Percentiles rank a stretch among this genome's conserved stretches.
Evolutionary conservation across 306 rosid species (phyloP).

Genomic region (Lotus japonicus): DNA sequence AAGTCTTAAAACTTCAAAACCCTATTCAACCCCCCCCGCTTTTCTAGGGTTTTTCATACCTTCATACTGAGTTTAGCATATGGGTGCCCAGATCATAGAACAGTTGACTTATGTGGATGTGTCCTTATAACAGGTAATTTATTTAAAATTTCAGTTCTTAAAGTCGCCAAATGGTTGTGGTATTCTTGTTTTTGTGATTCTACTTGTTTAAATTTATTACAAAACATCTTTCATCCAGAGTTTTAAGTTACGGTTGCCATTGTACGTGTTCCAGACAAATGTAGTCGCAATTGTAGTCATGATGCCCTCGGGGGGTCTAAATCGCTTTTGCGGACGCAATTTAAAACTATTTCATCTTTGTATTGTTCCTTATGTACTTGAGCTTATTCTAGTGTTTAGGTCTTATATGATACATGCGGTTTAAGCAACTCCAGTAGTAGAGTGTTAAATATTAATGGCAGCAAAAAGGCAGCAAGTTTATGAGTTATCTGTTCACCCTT

Average conservation of each 20-base stretch:
- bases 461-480: neutral
- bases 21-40: too few species aligned
- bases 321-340: too few species aligned
- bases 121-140: constrained; percentile 71
- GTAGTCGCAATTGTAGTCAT: too few species aligned
- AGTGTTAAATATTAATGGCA: neutral
- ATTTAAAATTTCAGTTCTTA: neutral
- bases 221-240: neutral
- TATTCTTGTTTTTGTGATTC: neutral
- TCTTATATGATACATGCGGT: neutral
- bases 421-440: neutral
- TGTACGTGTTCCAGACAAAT: too few species aligned
- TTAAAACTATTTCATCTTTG: neutral
- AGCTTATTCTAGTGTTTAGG: neutral
- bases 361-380: neutral
- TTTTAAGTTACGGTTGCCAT: too few species aligned
- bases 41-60: too few species aligned
- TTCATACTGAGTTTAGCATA: constrained; percentile 72
- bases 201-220: neutral
- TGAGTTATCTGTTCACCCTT: neutral
- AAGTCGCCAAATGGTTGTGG: neutral
- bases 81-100: constrained; percentile 87
- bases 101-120: constrained; percentile 76
- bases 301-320: too few species aligned
- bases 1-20: too few species aligned